A percentile compares a stretch with the other conserved stretches of the same genome.
phyloP scores from a whole-genome alignment of 768 basidiomycete species.

The Psilocybe subaeruginosa region DNA sequence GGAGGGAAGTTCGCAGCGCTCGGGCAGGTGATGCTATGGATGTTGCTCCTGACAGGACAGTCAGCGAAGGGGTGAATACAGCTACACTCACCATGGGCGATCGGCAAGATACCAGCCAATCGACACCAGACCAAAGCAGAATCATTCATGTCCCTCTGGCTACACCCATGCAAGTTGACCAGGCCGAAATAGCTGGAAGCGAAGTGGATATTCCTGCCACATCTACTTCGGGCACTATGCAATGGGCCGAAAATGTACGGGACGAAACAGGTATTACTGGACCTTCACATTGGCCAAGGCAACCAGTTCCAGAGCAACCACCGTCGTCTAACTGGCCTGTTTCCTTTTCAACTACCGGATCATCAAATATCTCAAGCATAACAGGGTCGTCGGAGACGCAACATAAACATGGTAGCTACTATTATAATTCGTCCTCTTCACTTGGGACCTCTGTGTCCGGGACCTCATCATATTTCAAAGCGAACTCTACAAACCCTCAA shows the following conservation, averaged over 20 bases:
- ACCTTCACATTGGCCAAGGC: neutral
- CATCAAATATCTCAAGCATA: neutral
- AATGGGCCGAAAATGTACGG: constrained; percentile 47
- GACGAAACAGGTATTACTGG: constrained; percentile 23
- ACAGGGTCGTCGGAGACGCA: constrained; percentile 25
- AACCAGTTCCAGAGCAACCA: neutral
- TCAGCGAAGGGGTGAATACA: neutral
- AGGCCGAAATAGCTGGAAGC: constrained; percentile 17
- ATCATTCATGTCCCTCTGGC: constrained; percentile 30
- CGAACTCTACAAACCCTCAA: constrained; percentile 6
- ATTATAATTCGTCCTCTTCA: constrained; percentile 27
- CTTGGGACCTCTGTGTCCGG: constrained; percentile 29
- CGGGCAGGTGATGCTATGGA: constrained; percentile 29
- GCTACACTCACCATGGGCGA: constrained; percentile 1
- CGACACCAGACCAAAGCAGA: neutral
- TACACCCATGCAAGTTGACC: constrained; percentile 30
- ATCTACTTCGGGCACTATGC: constrained; percentile 33
- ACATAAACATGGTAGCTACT: constrained; percentile 20
- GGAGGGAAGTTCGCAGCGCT: constrained; percentile 50
- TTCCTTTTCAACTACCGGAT: neutral
- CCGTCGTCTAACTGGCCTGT: neutral
- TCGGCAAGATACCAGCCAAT: neutral
- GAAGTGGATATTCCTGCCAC: constrained; percentile 7
- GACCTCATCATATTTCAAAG: constrained; percentile 25
- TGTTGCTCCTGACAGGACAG: constrained; percentile 19